phyloP scores from a whole-genome alignment of 2,329 filamentous ascomycete genomes.

The Diaporthe sp. region DNA sequence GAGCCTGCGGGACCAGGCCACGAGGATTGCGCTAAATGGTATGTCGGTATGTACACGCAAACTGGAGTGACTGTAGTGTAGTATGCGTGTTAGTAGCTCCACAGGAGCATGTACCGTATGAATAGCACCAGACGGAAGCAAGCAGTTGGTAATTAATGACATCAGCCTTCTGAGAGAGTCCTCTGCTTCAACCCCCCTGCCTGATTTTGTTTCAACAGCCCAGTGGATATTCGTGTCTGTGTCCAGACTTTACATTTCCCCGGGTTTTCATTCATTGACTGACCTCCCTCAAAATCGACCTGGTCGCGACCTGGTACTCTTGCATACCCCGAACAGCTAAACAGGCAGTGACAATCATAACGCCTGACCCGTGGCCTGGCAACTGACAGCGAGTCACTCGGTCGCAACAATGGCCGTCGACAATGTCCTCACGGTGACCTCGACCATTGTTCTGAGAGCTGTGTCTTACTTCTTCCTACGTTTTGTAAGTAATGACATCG shows the following conservation, averaged over 20 bases:
- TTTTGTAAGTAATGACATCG: slow-evolving; percentile 62
- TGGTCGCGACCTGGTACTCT: not conserved
- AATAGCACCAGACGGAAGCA: not conserved
- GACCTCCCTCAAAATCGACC: not conserved
- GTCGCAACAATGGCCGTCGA: slow-evolving; percentile 47
- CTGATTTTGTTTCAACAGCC: slow-evolving; percentile 22
- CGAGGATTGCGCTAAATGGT: not conserved
- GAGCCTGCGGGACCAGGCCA: not conserved
- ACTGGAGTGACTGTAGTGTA: not conserved
- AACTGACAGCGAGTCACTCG: slow-evolving; percentile 1
- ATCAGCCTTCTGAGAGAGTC: slow-evolving; percentile 14
- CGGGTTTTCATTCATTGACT: not conserved
- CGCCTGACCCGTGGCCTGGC: not conserved
- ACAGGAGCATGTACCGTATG: not conserved
- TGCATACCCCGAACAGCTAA: not conserved
- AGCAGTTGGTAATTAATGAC: slow-evolving; percentile 19
- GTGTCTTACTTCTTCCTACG: slow-evolving; percentile 70
- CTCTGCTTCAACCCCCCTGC: slow-evolving; percentile 9
- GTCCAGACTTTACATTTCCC: not conserved
- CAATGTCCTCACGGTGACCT: slow-evolving; percentile 51
- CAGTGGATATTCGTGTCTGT: not conserved
- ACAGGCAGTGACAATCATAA: not conserved
- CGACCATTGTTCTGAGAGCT: slow-evolving; percentile 64
- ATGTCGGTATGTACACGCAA: not conserved
- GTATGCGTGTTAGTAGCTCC: not conserved